phyloP scores from a whole-genome alignment of 129 eudicot genomes.

The Chrysanthemum lavandulifolium region DNA sequence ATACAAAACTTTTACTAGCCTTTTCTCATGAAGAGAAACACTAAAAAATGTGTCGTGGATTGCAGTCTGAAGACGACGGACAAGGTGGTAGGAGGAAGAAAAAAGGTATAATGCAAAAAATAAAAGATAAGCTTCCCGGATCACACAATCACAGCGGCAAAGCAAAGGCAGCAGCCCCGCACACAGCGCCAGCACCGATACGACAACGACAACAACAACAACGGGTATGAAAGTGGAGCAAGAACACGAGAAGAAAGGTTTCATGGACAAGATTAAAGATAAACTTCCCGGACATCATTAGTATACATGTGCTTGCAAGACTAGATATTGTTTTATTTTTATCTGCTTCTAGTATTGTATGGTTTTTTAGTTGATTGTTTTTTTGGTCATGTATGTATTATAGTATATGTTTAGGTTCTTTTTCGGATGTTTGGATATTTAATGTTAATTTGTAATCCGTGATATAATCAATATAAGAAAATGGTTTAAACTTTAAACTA shows the following conservation, averaged over 20 bases:
- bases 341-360: background rate
- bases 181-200: slow-evolving; percentile 19
- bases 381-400: background rate
- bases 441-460: too few species aligned
- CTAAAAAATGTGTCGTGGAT: background rate
- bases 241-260: slow-evolving; percentile 62
- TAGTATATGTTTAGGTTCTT: background rate
- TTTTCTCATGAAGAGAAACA: background rate
- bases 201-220: slow-evolving; percentile 16
- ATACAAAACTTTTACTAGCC: background rate
- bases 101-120: slow-evolving; percentile 60
- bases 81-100: slow-evolving; percentile 63
- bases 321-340: background rate
- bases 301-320: background rate
- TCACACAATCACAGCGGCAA: slow-evolving; percentile 30
- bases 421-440: background rate
- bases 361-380: background rate
- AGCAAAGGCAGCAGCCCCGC: slow-evolving; percentile 14
- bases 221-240: slow-evolving; percentile 20
- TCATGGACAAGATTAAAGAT: slow-evolving; percentile 70
- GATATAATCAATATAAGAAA: too few species aligned
- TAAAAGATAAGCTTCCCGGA: slow-evolving; percentile 54
- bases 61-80: slow-evolving; percentile 60
- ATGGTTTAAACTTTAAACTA: too few species aligned
- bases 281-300: slow-evolving; percentile 69